phyloP scores from a whole-genome alignment of 257 asterid species.

The Forsythia suspensa region DNA sequence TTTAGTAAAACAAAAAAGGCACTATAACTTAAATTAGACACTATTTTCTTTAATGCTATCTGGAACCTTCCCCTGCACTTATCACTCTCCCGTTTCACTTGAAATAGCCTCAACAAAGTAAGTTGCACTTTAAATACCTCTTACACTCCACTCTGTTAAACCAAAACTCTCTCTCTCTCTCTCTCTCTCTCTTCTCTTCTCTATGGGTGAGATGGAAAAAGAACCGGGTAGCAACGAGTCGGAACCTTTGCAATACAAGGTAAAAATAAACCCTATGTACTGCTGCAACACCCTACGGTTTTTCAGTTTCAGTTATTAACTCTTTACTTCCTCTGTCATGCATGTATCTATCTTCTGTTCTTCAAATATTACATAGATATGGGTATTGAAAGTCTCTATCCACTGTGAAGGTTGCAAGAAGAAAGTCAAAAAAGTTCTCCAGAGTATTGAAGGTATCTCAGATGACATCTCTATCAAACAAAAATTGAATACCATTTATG shows the following conservation, averaged over 20 bases:
- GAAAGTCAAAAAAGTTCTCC: conserved; percentile 72
- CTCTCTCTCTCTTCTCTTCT: neutral
- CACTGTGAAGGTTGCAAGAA: conserved; percentile 77
- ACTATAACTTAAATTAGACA: too few relatives aligned
- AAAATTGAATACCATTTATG: neutral
- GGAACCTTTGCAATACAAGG: conserved; percentile 55
- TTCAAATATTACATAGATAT: conserved; percentile 46
- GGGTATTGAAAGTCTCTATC: conserved; percentile 66
- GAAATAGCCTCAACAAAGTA: too few relatives aligned
- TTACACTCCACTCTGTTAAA: too few relatives aligned
- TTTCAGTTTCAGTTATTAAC: neutral
- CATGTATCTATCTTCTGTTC: neutral
- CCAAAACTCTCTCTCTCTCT: neutral
- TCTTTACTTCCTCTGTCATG: neutral
- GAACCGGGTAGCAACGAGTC: conserved; percentile 28
- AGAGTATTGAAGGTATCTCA: conserved; percentile 55
- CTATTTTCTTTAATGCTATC: too few relatives aligned
- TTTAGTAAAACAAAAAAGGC: too few relatives aligned
- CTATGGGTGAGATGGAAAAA: conserved; percentile 38
- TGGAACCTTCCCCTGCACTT: too few relatives aligned
- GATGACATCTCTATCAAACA: neutral
- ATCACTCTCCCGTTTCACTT: too few relatives aligned
- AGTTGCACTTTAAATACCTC: too few relatives aligned
- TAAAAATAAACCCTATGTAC: neutral
- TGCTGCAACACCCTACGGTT: neutral